phyloP scores from a whole-genome alignment of 345 rosid species.

The Psidium friedrichsthalianum region DNA sequence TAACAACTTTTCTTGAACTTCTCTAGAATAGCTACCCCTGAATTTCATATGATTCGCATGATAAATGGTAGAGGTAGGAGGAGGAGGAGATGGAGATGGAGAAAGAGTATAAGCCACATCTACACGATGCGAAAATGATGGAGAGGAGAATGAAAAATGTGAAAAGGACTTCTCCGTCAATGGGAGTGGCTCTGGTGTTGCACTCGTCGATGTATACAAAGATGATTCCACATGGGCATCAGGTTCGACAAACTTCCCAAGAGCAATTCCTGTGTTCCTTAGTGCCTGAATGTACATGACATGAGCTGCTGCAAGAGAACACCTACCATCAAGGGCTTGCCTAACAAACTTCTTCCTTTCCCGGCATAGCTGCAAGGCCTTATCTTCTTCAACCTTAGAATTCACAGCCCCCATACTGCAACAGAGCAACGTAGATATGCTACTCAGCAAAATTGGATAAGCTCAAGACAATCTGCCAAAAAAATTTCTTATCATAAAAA shows the following conservation, averaged over 20 bases:
- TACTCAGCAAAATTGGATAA: background rate
- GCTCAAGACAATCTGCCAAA: background rate
- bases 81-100: slow-evolving; percentile 54
- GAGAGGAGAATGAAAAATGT: slow-evolving; percentile 57
- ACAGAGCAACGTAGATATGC: background rate
- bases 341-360: slow-evolving; percentile 79
- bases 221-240: slow-evolving; percentile 64
- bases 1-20: slow-evolving; percentile 63
- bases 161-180: slow-evolving; percentile 55
- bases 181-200: slow-evolving; percentile 67
- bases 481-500: background rate
- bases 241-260: slow-evolving; percentile 67
- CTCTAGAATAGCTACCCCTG: slow-evolving; percentile 46
- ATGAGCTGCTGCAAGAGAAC: slow-evolving; percentile 72
- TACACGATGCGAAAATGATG: slow-evolving; percentile 47
- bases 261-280: slow-evolving; percentile 56
- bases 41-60: slow-evolving; percentile 68
- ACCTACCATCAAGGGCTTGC: slow-evolving; percentile 96
- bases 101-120: slow-evolving; percentile 40
- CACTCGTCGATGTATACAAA: slow-evolving; percentile 60
- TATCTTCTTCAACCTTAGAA: slow-evolving; percentile 81
- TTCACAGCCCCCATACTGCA: slow-evolving; percentile 58
- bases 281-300: slow-evolving; percentile 62
- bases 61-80: slow-evolving; percentile 41
- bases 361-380: slow-evolving; percentile 81